Evolutionary conservation across 306 rosid species (phyloP), one percentile per base, ranked within the genome.

Genomic region (Betula pendula): DNA sequence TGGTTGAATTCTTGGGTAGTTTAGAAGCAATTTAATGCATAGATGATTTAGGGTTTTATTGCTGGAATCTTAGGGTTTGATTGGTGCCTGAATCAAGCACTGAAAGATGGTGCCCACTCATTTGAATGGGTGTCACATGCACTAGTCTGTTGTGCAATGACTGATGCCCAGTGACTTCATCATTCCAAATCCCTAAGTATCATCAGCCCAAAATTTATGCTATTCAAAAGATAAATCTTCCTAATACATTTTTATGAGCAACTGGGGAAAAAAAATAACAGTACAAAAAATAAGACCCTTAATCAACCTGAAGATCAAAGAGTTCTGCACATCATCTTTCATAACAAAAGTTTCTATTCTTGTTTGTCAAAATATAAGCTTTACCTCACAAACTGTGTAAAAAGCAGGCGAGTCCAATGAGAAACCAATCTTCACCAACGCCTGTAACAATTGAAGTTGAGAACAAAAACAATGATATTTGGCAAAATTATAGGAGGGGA

Each of bases 341-440:
- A 40, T 62, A 47, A 70, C 49, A 47, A 8, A 13, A 79, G 69
- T 22, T 77, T 56, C 35, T 33, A 68, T 13, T 44, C 66, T 71
- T 51, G 76, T 47, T 20, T 35, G 65, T 72, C 72, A 43, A 48
- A 17, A 17, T 66, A 76, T 58, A 68, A 53, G 71, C 10, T 78
- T 76, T 88, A 94, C 97, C 98, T 91, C 98, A 0, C 98, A 94
- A 62, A 80, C 96, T 71, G 96, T 81, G 85, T 83, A 91, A 78
- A 94, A 94, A 25, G 96, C 94, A 72, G 96, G 98, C 81, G 98
- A 87, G 85, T 94, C 98, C 86, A 94, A 84, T 77, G 59, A 83
- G 89, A 90, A 91, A 68, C 96, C 98, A 82, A 91, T 81, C 85
- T 94, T 94, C 55, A 75, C 81, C 88, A 91, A 81, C 22, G 90